phyloP scores from a whole-genome alignment of 768 basidiomycete species.

The Russula sp. region DNA sequence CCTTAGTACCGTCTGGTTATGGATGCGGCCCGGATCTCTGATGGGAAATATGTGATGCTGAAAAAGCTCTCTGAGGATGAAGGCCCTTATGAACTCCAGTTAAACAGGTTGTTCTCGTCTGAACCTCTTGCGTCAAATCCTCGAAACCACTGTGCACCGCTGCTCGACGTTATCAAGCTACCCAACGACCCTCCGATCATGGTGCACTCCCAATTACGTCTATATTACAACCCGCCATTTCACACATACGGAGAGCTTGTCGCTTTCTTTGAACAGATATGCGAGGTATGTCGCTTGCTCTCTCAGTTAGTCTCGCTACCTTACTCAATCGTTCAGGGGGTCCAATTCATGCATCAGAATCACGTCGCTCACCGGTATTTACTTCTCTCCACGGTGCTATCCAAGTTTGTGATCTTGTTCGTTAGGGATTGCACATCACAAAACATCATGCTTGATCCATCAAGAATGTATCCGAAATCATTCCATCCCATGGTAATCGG shows the following conservation, averaged over 20 bases:
- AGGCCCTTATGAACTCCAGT: constrained; percentile 22
- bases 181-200: constrained; percentile 21
- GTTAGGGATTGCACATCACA: constrained; percentile 11
- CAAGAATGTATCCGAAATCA: constrained; percentile 15
- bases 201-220: constrained; percentile 35
- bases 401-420: not conserved
- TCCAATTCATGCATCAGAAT: constrained; percentile 25
- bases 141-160: constrained; percentile 16
- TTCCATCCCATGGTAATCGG: constrained; percentile 17
- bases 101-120: constrained; percentile 7
- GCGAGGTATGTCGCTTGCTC: constrained; percentile 25
- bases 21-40: constrained; percentile 20
- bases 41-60: constrained; percentile 14
- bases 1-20: constrained; percentile 5
- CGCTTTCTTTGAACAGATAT: constrained; percentile 32
- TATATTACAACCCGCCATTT: constrained; percentile 33
- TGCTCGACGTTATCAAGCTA: constrained; percentile 13
- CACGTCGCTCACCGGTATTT: constrained; percentile 26
- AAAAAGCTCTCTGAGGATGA: constrained; percentile 1
- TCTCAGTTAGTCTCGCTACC: not conserved
- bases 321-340: constrained; percentile 5
- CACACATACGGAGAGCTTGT: constrained; percentile 31
- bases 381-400: not conserved
- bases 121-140: constrained; percentile 9
- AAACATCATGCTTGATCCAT: constrained; percentile 27